Evolutionary conservation across 1,284 basidiomycete species (phyloP).

Genomic region (Golubevia pallescens): DNA sequence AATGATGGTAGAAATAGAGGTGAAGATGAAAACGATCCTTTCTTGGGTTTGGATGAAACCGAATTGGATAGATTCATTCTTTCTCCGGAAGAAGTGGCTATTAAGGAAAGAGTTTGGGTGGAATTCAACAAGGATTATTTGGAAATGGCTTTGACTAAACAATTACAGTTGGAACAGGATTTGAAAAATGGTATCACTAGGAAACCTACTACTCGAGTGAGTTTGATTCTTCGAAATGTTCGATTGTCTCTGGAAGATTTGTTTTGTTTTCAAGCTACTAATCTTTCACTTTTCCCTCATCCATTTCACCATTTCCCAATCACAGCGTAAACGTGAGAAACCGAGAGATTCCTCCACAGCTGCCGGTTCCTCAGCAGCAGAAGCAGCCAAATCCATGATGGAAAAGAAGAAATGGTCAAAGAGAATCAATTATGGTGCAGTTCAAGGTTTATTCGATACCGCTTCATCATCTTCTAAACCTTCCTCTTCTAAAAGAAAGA

Average conservation of each 20-base stretch:
- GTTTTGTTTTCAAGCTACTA: constrained; percentile 44
- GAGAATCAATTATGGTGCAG: constrained; percentile 61
- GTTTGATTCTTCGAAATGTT: background rate
- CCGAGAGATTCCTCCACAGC: constrained; percentile 10
- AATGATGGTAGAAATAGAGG: too few species aligned
- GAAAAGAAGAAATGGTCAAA: constrained; percentile 51
- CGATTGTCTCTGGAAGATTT: constrained; percentile 36
- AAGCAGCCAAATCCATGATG: constrained; percentile 58
- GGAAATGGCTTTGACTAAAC: constrained; percentile 68
- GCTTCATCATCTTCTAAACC: background rate
- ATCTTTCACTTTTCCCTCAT: constrained; percentile 10
- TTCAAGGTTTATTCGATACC: constrained; percentile 44
- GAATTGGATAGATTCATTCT: constrained; percentile 85
- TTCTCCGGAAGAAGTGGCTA: constrained; percentile 81
- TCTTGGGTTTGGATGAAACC: constrained; percentile 76
- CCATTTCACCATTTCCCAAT: background rate
- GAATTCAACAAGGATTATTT: constrained; percentile 93
- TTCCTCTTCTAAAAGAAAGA: too few species aligned
- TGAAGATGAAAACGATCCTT: constrained; percentile 20
- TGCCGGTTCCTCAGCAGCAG: constrained; percentile 31
- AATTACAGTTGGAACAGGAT: constrained; percentile 57
- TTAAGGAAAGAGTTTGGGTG: constrained; percentile 95
- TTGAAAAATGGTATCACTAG: constrained; percentile 47
- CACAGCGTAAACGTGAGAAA: background rate
- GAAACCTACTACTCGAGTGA: constrained; percentile 4